Evolutionary conservation across 2,329 filamentous ascomycete genomes (phyloP).

Genomic region (Coniochaeta sp.): DNA sequence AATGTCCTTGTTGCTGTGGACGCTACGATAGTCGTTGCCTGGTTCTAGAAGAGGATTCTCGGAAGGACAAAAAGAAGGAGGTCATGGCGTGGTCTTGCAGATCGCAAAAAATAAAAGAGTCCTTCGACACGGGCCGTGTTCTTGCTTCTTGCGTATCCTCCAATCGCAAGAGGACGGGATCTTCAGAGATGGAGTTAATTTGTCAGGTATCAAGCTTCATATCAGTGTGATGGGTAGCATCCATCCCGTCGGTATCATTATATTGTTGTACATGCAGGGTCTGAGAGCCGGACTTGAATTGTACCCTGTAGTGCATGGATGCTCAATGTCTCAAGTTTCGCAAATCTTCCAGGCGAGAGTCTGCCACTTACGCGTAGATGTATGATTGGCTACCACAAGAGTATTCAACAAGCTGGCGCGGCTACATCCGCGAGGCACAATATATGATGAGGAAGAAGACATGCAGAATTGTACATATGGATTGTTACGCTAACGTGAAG

Average conservation of each 20-base stretch:
- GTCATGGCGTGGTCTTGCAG: background rate
- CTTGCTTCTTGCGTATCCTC: background rate
- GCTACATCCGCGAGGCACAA: background rate
- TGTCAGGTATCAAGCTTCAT: background rate
- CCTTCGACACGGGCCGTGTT: background rate
- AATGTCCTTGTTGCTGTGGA: background rate
- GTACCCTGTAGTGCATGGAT: background rate
- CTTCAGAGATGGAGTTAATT: background rate
- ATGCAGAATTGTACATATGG: background rate
- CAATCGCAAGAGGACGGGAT: background rate
- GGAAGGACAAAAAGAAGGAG: background rate
- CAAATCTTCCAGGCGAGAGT: background rate
- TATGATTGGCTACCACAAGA: background rate
- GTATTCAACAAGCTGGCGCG: background rate
- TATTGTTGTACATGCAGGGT: background rate
- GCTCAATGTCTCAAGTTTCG: background rate
- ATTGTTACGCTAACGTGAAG: background rate
- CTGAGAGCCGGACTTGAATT: background rate
- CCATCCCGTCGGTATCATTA: background rate
- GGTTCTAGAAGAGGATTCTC: background rate
- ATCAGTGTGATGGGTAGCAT: background rate
- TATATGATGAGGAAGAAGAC: background rate
- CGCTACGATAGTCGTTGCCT: background rate
- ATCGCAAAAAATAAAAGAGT: background rate
- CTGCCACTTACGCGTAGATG: background rate